Conservation (phyloP, 2,329 filamentous ascomycete genomes). For the Metarhizium brunneum region DNA sequence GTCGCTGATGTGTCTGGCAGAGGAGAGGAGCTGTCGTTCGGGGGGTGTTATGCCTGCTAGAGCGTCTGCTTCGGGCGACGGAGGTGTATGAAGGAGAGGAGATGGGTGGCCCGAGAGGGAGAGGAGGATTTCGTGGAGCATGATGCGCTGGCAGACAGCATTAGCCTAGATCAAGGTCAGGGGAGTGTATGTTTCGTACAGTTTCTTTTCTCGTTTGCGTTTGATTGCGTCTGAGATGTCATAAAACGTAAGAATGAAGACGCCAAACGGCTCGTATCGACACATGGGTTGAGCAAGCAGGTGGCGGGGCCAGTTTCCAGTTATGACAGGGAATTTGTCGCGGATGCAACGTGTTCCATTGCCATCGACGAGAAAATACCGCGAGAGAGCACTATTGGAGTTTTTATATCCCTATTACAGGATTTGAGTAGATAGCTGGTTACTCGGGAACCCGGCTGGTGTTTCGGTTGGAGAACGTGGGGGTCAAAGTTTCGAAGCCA, state of each 20-base stretch:
- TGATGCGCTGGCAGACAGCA: conserved; percentile 26
- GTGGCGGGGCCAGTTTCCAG: neutral
- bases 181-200: conserved; percentile 7
- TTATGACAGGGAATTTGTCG: neutral
- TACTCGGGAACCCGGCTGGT: neutral
- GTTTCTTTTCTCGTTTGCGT: conserved; percentile 21
- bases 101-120: conserved; percentile 92
- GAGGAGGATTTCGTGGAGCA: conserved; percentile 98
- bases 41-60: conserved; percentile 57
- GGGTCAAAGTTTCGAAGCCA: neutral
- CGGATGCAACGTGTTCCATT: neutral
- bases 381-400: neutral
- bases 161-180: conserved; percentile 1
- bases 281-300: conserved; percentile 30
- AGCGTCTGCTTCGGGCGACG: conserved; percentile 35
- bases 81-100: conserved; percentile 58
- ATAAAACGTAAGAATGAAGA: conserved; percentile 37
- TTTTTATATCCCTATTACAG: neutral
- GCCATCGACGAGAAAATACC: neutral
- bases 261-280: conserved; percentile 43
- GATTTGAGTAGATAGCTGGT: neutral
- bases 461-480: neutral
- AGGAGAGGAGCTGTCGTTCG: conserved; percentile 72
- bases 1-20: conserved; percentile 67
- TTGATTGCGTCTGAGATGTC: conserved; percentile 31